phyloP scores from a whole-genome alignment of 2,329 filamentous ascomycete genomes.

The Phyllosticta citriasiana region DNA sequence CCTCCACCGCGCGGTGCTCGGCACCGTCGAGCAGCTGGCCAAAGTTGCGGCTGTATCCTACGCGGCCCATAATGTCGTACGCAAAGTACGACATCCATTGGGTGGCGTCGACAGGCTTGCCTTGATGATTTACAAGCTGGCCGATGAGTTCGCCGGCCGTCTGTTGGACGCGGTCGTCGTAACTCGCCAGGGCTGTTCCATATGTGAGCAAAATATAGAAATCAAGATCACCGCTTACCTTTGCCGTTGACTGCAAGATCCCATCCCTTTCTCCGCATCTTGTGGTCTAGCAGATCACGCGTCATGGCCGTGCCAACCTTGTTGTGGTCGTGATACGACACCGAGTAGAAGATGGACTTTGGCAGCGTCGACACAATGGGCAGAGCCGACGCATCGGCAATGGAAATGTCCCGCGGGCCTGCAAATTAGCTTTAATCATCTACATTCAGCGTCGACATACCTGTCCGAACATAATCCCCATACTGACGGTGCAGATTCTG shows the following conservation, averaged over 20 bases:
- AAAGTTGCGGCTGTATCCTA: conserved; percentile 36
- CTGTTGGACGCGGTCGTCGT: neutral
- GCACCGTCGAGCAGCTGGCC: conserved; percentile 31
- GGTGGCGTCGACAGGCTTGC: neutral
- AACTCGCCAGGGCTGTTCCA: neutral
- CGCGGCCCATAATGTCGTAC: conserved; percentile 43
- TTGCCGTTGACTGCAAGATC: conserved; percentile 24
- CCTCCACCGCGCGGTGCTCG: conserved; percentile 32
- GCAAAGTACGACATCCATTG: conserved; percentile 29
- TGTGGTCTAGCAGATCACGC: conserved; percentile 22
- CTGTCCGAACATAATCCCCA: conserved; percentile 12
- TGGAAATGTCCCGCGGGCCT: conserved; percentile 3
- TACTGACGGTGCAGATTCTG: conserved; percentile 1
- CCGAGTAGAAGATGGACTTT: neutral
- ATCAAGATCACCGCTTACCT: neutral
- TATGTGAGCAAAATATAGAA: neutral
- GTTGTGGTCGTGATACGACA: conserved; percentile 12
- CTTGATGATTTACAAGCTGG: neutral
- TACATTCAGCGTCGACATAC: conserved; percentile 18
- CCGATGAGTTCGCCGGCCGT: neutral
- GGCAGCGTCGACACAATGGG: neutral
- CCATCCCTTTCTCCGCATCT: conserved; percentile 22
- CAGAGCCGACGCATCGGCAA: conserved; percentile 1
- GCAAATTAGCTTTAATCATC: conserved; percentile 21
- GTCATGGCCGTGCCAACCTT: conserved; percentile 20